phyloP scores from a whole-genome alignment of 306 rosid genomes.

The Trifolium subterraneum region DNA sequence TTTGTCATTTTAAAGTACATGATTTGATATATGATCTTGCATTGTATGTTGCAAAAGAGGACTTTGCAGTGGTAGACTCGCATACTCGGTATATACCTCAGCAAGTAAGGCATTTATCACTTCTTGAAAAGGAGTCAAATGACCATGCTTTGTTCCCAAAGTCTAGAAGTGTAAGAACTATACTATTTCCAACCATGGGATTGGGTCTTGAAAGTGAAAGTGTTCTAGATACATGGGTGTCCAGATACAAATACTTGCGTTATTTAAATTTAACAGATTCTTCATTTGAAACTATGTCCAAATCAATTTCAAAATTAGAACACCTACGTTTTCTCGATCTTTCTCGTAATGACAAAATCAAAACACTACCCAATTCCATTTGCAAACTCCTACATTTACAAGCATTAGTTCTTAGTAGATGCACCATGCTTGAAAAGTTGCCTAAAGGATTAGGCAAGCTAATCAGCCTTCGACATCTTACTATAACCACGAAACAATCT shows the following conservation, averaged over 20 bases:
- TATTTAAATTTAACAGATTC: background rate
- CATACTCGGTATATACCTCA: background rate
- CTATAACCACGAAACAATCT: background rate
- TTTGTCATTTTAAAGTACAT: background rate
- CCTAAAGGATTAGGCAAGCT: background rate
- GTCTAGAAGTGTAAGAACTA: background rate
- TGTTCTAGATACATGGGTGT: background rate
- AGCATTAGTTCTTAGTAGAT: background rate
- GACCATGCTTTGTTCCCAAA: background rate
- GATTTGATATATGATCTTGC: slow-evolving; percentile 2
- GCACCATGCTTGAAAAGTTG: background rate
- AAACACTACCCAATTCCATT: background rate
- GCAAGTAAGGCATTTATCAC: background rate
- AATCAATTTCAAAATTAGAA: background rate
- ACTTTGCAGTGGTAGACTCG: background rate
- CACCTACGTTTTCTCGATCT: background rate
- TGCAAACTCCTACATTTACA: background rate
- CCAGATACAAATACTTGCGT: background rate
- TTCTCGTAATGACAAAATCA: background rate
- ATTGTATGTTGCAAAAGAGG: background rate
- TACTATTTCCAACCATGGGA: background rate
- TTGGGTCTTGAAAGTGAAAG: background rate
- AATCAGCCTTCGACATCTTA: background rate
- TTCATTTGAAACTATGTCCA: background rate
- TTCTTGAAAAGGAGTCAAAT: background rate